A percentile compares a stretch with the other conserved stretches of the same genome.
phyloP scores from a whole-genome alignment of 805 yeast genomes.

The Wickerhamiella parazyma region DNA sequence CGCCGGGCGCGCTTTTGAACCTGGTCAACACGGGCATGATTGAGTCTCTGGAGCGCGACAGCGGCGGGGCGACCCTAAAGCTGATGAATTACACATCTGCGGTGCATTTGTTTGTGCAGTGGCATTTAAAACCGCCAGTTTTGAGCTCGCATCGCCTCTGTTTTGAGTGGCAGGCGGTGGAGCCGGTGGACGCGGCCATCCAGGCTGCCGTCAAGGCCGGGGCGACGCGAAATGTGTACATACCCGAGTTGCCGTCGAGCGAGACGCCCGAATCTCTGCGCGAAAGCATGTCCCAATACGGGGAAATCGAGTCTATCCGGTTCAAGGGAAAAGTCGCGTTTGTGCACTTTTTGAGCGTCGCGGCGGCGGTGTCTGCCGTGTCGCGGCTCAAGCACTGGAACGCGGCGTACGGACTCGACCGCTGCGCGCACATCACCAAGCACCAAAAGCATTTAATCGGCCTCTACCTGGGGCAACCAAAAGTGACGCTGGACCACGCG shows the following conservation, averaged over 20 bases:
- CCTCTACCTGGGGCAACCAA: slow-evolving; percentile 80
- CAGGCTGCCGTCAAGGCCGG: slow-evolving; percentile 67
- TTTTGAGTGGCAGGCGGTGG: slow-evolving; percentile 86
- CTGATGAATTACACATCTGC: slow-evolving; percentile 85
- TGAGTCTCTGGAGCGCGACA: slow-evolving; percentile 69
- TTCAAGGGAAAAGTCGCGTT: slow-evolving; percentile 72
- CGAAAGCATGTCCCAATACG: slow-evolving; percentile 38
- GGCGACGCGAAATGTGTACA: slow-evolving; percentile 87
- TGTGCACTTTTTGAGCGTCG: slow-evolving; percentile 75
- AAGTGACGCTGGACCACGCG: slow-evolving; percentile 64
- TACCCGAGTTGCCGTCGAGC: slow-evolving; percentile 63
- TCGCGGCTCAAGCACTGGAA: slow-evolving; percentile 50
- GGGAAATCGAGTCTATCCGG: slow-evolving; percentile 55
- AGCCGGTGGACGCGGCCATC: slow-evolving; percentile 61
- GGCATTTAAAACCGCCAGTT: slow-evolving; percentile 66
- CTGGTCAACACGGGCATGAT: slow-evolving; percentile 85
- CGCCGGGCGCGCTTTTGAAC: slow-evolving; percentile 70
- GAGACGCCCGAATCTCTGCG: slow-evolving; percentile 53
- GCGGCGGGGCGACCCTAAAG: slow-evolving; percentile 66
- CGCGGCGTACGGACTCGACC: slow-evolving; percentile 68
- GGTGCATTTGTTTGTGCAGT: slow-evolving; percentile 82
- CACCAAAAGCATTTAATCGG: slow-evolving; percentile 97
- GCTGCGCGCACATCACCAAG: slow-evolving; percentile 81
- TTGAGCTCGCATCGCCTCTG: slow-evolving; percentile 71
- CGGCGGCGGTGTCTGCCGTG: slow-evolving; percentile 78